phyloP scores from a whole-genome alignment of 2,329 filamentous ascomycete genomes.

The Hortaea werneckii region DNA sequence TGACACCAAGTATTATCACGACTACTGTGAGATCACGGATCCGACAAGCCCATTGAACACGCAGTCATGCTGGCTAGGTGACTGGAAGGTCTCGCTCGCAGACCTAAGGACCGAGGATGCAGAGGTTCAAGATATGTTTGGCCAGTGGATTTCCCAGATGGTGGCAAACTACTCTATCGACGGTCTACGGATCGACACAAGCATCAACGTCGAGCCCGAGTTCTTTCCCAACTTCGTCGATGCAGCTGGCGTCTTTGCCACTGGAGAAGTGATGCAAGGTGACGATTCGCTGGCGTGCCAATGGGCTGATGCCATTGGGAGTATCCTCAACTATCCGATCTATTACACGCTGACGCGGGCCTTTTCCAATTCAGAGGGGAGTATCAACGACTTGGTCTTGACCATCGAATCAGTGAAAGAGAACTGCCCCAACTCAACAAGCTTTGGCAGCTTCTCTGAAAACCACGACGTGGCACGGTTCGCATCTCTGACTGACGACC shows the following conservation, averaged over 20 bases:
- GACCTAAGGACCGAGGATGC: slow-evolving; percentile 38
- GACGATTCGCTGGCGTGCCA: slow-evolving; percentile 24
- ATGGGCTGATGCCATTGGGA: slow-evolving; percentile 27
- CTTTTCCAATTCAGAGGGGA: slow-evolving; percentile 26
- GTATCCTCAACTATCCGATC: slow-evolving; percentile 29
- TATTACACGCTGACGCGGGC: slow-evolving; percentile 30
- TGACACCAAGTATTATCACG: slow-evolving; percentile 49
- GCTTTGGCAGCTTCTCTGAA: slow-evolving; percentile 30
- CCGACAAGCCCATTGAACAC: slow-evolving; percentile 29
- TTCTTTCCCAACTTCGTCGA: slow-evolving; percentile 28
- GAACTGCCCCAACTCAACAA: slow-evolving; percentile 28
- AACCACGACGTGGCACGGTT: slow-evolving; percentile 20
- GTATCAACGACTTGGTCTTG: slow-evolving; percentile 29
- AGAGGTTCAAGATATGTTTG: slow-evolving; percentile 31
- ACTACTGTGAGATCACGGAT: slow-evolving; percentile 48
- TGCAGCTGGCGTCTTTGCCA: slow-evolving; percentile 27
- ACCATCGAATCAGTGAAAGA: slow-evolving; percentile 24
- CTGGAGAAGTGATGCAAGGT: slow-evolving; percentile 28
- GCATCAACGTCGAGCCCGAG: slow-evolving; percentile 27
- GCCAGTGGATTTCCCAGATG: slow-evolving; percentile 31
- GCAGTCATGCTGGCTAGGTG: slow-evolving; percentile 43
- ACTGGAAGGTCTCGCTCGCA: slow-evolving; percentile 35
- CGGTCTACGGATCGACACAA: slow-evolving; percentile 30
- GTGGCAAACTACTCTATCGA: slow-evolving; percentile 35
- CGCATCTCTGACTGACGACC: slow-evolving; percentile 27